Evolutionary conservation across 2,329 filamentous ascomycete species (phyloP).

Genomic region (Fusarium paranaense): DNA sequence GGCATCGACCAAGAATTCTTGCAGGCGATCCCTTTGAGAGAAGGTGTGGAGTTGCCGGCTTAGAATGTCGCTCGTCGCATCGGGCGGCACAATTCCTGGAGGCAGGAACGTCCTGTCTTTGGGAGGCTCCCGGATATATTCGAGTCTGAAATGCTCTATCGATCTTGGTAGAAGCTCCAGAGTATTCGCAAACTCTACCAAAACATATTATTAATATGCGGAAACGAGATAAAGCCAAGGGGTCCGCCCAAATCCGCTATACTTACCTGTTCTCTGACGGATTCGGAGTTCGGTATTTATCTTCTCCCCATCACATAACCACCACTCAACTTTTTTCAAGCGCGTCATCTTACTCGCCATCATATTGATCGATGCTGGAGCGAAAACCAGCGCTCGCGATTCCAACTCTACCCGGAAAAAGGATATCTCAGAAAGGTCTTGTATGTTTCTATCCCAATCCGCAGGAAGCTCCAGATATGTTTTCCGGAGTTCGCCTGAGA

Average conservation of each 20-base stretch:
- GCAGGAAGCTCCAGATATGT: not conserved
- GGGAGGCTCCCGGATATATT: constrained; percentile 1
- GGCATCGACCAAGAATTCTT: constrained; percentile 6
- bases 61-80: not conserved
- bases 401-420: constrained; percentile 9
- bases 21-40: not conserved
- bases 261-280: constrained; percentile 19
- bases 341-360: constrained; percentile 12
- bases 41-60: not conserved
- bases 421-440: not conserved
- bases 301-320: constrained; percentile 11
- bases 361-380: constrained; percentile 1
- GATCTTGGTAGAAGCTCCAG: constrained; percentile 4
- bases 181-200: constrained; percentile 10
- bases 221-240: not conserved
- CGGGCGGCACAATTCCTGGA: not conserved
- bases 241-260: not conserved
- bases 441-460: not conserved
- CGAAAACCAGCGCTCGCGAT: constrained; percentile 11
- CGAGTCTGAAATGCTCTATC: not conserved
- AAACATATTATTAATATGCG: not conserved
- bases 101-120: not conserved
- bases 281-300: not conserved
- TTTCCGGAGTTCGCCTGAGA: not conserved
- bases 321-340: constrained; percentile 3